Evolutionary conservation across 2,329 filamentous ascomycete species (phyloP), one percentile per base, ranked within the genome.

Genomic region (Colletotrichum liriopes): DNA sequence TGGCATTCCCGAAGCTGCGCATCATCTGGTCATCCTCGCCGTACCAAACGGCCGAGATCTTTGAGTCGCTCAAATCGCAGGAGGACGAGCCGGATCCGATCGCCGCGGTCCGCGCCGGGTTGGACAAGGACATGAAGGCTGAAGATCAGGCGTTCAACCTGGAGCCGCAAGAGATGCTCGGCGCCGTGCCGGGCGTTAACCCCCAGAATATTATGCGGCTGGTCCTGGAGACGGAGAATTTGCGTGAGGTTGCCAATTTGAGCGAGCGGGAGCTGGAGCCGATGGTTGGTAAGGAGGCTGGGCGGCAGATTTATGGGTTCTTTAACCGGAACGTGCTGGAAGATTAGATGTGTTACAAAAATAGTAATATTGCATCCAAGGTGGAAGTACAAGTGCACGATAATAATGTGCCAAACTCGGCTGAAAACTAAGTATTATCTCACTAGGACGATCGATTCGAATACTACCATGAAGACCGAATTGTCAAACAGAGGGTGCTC

Each of bases 1-100:
- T 99, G 6, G 94, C 96, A 0, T 99, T 98, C 77, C 96, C 96
- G 0, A 91, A 91, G 29, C 88, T 99, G 60, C 93, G 94, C 75
- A 93, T 99, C 76, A 94, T 99, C 77, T 99, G 96, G 96, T 96
- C 93, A 11, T 94, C 91, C 11, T 95, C 93, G 14, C 96, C 96
- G 0, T 98, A 97, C 79, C 95, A 99, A 81, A 98, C 96, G 0
- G 96, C 96, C 1, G 95, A 98, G 84, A 98, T 99, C 74, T 98
- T 99, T 80, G 93, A 95, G 77, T 92, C 94, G 75, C 89, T 99
- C 66, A 99, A 99, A 85, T 93, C 94, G 75, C 93, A 95, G 77
- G 93, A 96, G 77, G 87, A 92, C 3, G 96, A 99, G 82, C 96
- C 96, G 0, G 95, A 99, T 80, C 96, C 96, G 1, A 88, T 97